Percentiles rank a stretch among this genome's conserved stretches.
Evolutionary conservation across 2,329 filamentous ascomycete species (phyloP).

Genomic region (Talaromyces rugulosus): DNA sequence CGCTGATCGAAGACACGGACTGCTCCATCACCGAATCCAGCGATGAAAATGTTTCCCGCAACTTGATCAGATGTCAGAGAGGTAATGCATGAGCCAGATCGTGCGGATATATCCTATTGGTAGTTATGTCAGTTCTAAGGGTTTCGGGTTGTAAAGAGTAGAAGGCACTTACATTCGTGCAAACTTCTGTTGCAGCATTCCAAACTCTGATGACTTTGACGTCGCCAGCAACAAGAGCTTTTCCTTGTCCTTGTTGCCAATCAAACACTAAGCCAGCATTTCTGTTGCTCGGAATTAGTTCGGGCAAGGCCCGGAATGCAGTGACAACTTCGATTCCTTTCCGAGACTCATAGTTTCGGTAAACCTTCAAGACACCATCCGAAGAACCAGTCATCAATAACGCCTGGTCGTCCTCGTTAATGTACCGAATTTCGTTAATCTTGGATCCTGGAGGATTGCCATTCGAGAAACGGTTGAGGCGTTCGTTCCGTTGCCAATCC

Average conservation of each 20-base stretch:
- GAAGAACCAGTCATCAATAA: conserved; percentile 92
- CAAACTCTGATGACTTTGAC: conserved; percentile 93
- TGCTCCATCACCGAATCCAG: conserved; percentile 92
- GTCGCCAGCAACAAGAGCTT: conserved; percentile 91
- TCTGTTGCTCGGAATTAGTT: conserved; percentile 89
- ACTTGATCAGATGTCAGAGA: conserved; percentile 96
- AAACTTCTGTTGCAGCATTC: conserved; percentile 92
- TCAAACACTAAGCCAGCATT: conserved; percentile 96
- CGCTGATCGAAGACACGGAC: conserved; percentile 92
- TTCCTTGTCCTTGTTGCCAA: conserved; percentile 97
- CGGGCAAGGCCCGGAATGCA: conserved; percentile 84
- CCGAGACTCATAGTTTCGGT: conserved; percentile 81
- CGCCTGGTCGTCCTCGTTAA: conserved; percentile 97
- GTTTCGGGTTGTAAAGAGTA: neutral
- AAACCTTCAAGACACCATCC: conserved; percentile 90
- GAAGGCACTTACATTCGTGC: conserved; percentile 57
- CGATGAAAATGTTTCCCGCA: conserved; percentile 91
- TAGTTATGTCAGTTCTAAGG: conserved; percentile 2
- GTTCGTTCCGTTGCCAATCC: conserved; percentile 80
- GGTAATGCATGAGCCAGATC: conserved; percentile 92
- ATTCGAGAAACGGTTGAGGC: conserved; percentile 83
- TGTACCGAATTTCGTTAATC: conserved; percentile 93
- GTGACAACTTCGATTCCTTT: conserved; percentile 78
- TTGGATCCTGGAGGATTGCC: conserved; percentile 86
- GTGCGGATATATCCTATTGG: conserved; percentile 75